Base-by-base conservation (phyloP, 2,329 filamentous ascomycete species). In the Paraphoma chrysanthemicola region DNA sequence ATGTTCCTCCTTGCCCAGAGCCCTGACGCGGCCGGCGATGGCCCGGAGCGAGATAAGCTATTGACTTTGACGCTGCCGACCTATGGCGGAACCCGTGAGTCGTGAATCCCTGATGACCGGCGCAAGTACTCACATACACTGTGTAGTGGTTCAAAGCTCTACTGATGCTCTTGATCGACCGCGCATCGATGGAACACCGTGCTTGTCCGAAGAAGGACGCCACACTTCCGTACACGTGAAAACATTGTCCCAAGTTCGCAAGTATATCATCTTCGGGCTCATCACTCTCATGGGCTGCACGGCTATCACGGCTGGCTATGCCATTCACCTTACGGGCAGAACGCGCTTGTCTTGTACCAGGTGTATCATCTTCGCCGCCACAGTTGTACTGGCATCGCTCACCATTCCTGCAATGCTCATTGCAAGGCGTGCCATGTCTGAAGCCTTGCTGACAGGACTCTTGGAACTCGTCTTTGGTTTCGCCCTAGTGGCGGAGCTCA, bases 391-490 rank as follows among this genome's bases (percentile, higher is more conserved):
- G 30, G 57, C 65, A 4, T 36, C 44, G 9, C 57, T 64, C 30
- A 69, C 62, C 0, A 54, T 71, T 48, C 38, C 66, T 48, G 58
- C 53, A 3, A 67, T 71, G 65, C 43, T 64, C 23, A 46, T 63
- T 17, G 64, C 63, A 30, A 63, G 58, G 52, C 62, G 61, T n/a
- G 45, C 59, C 16, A 41, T 67, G 33, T 58, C 62, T 1, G 67
- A 69, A 42, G 65, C 64, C 12, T 48, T 68, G 23, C 59, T 70
- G n/a, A 64, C 65, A 42, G 68, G 64, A 11, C 55, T 71, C 3
- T 55, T 70, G 23, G 60, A 64, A 33, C 59, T 66, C 16, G 17
- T 61, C 6, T 54, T 67, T n/a, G 68, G 70, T 28, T 68, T 67
- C 39, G 59, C 59, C n/a, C 54, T 72, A 16, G 56, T 71, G n/a